Conservation (phyloP, 768 basidiomycete species). For the Calocybe gangraenosa region DNA sequence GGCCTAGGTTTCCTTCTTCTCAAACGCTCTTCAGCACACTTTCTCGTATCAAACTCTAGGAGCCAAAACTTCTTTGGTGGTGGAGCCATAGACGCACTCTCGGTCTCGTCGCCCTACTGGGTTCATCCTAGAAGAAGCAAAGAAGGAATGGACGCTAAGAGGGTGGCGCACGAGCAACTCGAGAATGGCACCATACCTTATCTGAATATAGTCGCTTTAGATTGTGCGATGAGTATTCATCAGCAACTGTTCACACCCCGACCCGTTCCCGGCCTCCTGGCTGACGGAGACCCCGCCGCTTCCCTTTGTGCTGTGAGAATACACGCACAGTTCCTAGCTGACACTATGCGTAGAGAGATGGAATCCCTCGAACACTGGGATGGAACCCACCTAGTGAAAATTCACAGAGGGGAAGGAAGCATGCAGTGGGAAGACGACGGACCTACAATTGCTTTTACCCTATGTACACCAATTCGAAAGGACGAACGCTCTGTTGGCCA, state of each 20-base stretch:
- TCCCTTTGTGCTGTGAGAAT: constrained; percentile 9
- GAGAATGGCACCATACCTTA: constrained; percentile 14
- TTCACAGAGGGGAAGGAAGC: constrained; percentile 14
- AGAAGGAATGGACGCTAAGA: background rate
- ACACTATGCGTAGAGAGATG: constrained; percentile 2
- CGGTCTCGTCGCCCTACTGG: constrained; percentile 13
- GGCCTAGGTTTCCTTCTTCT: constrained; percentile 14
- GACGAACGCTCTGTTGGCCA: constrained; percentile 8
- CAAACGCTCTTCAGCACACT: constrained; percentile 13
- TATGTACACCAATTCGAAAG: constrained; percentile 8
- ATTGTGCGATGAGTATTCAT: constrained; percentile 10
- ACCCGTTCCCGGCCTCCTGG: background rate
- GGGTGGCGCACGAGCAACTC: constrained; percentile 8
- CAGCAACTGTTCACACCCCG: constrained; percentile 8
- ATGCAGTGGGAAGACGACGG: constrained; percentile 12
- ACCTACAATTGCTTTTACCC: constrained; percentile 13
- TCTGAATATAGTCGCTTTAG: constrained; percentile 9
- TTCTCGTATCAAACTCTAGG: constrained; percentile 1
- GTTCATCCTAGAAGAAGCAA: constrained; percentile 11
- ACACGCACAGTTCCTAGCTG: constrained; percentile 8
- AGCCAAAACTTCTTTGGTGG: constrained; percentile 10
- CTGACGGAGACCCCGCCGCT: background rate
- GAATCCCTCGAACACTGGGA: constrained; percentile 9
- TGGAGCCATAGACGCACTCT: constrained; percentile 11
- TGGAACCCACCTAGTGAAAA: constrained; percentile 6